Conservation (phyloP, 495 filamentous ascomycete genomes). For the Aspergillus haitiensis region DNA sequence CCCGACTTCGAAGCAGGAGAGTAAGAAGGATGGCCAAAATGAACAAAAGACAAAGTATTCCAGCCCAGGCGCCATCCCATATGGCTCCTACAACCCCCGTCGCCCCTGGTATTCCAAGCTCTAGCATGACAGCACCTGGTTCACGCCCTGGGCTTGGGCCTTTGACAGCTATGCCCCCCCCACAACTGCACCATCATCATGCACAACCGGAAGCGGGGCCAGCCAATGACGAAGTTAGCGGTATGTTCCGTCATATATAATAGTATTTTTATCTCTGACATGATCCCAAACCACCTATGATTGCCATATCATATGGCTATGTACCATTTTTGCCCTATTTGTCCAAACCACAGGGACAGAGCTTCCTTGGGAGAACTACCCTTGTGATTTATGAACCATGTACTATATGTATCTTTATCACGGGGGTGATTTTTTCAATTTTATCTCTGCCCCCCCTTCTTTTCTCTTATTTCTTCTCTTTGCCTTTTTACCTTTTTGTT, state of each 20-base stretch:
- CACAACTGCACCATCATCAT: slow-evolving; percentile 77
- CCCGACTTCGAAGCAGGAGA: slow-evolving; percentile 80
- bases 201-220: slow-evolving; percentile 71
- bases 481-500: slow-evolving; percentile 23
- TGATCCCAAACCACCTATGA: slow-evolving; percentile 13
- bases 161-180: slow-evolving; percentile 60
- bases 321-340: slow-evolving; percentile 4
- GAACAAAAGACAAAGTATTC: slow-evolving; percentile 65
- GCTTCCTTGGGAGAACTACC: not conserved
- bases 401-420: slow-evolving; percentile 28
- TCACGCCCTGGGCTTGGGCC: slow-evolving; percentile 54
- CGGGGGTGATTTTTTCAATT: slow-evolving; percentile 1
- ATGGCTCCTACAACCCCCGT: slow-evolving; percentile 55
- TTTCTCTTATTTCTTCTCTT: slow-evolving; percentile 32
- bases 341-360: not conserved
- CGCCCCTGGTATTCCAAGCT: slow-evolving; percentile 52
- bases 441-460: slow-evolving; percentile 6
- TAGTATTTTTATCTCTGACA: slow-evolving; percentile 38
- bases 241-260: slow-evolving; percentile 89
- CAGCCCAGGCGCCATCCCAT: slow-evolving; percentile 45
- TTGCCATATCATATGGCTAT: slow-evolving; percentile 14
- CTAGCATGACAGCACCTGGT: slow-evolving; percentile 47
- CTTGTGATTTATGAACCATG: slow-evolving; percentile 16
- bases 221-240: slow-evolving; percentile 80
- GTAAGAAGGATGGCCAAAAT: slow-evolving; percentile 96